Conservation (phyloP, 129 eudicot species). For the Artemisia tridentata region DNA sequence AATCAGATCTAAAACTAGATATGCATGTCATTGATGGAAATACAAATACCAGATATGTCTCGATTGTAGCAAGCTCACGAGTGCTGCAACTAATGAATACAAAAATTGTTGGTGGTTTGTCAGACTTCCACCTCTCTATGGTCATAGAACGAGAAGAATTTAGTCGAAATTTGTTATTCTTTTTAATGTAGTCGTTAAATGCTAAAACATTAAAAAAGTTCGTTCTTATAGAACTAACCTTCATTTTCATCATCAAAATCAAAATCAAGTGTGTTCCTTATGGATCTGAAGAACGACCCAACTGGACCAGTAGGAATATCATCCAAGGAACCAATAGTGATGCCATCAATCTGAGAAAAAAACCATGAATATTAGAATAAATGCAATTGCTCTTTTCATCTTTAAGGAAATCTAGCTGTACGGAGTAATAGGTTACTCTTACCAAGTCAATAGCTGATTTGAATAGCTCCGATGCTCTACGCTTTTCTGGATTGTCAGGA, state of each 20-base stretch:
- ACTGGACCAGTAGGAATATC: conserved; percentile 84
- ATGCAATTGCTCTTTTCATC: conserved; percentile 8
- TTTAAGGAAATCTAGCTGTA: background rate
- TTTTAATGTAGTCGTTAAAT: background rate
- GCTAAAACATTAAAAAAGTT: background rate
- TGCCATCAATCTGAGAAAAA: conserved; percentile 66
- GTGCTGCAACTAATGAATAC: conserved; percentile 88
- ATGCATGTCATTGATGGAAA: no score
- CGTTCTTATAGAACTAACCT: conserved; percentile 47
- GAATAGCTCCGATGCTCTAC: conserved; percentile 87
- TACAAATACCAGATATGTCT: conserved; percentile 77
- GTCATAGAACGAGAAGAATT: conserved; percentile 9
- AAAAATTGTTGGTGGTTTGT: conserved; percentile 74
- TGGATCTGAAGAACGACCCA: conserved; percentile 67
- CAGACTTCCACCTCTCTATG: conserved; percentile 86
- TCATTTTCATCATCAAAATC: conserved; percentile 95
- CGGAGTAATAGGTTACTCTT: conserved; percentile 7
- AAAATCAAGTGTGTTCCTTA: conserved; percentile 86
- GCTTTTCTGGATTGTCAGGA: conserved; percentile 96
- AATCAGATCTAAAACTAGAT: no score
- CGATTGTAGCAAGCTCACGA: conserved; percentile 78
- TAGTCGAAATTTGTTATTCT: background rate
- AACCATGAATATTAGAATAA: background rate
- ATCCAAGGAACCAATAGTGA: conserved; percentile 81
- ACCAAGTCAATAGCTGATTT: conserved; percentile 90